Percentiles rank a stretch among this genome's conserved stretches.
These are phyloP conservation scores for Pichia ethanolica DNA, from an alignment of 805 yeast genomes.

Conservation along the genomic window DNA sequence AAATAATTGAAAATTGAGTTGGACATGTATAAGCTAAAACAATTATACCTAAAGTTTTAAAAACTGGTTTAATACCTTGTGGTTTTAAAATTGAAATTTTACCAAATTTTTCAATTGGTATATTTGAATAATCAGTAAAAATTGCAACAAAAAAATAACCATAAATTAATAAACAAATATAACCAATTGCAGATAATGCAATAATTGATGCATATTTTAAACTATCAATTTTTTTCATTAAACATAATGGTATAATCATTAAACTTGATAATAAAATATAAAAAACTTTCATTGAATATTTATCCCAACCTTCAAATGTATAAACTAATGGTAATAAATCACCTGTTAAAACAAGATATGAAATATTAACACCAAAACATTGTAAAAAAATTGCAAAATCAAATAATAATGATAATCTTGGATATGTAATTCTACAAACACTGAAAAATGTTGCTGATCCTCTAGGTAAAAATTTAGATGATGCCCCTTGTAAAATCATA, in stretches of 20 bases:
- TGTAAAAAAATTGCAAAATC: conserved; percentile 70
- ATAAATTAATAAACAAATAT: conserved; percentile 49
- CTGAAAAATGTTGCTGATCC: conserved; percentile 69
- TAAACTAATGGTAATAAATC: conserved; percentile 60
- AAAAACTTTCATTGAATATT: conserved; percentile 33
- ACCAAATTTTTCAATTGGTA: conserved; percentile 37
- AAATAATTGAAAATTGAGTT: conserved; percentile 69
- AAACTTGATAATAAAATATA: conserved; percentile 47
- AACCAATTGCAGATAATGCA: conserved; percentile 59
- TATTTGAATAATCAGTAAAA: conserved; percentile 30
- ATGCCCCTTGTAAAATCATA: conserved; percentile 51
- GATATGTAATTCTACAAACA: conserved; percentile 64
- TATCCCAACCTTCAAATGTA: conserved; percentile 30
- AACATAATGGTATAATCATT: conserved; percentile 57
- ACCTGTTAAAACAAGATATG: conserved; percentile 68
- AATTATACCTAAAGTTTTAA: conserved; percentile 64
- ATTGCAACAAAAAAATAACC: conserved; percentile 35
- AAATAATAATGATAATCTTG: conserved; percentile 59
- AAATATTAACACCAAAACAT: conserved; percentile 71
- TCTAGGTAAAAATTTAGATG: conserved; percentile 46
- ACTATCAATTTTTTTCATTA: conserved; percentile 55
- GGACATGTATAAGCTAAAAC: conserved; percentile 81
- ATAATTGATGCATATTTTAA: conserved; percentile 65
- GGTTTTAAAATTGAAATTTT: conserved; percentile 35
- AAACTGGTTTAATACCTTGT: conserved; percentile 35